Evolutionary conservation across 208 protist genomes (phyloP).

Genomic region (Herpetomonas samuelpessoai): DNA sequence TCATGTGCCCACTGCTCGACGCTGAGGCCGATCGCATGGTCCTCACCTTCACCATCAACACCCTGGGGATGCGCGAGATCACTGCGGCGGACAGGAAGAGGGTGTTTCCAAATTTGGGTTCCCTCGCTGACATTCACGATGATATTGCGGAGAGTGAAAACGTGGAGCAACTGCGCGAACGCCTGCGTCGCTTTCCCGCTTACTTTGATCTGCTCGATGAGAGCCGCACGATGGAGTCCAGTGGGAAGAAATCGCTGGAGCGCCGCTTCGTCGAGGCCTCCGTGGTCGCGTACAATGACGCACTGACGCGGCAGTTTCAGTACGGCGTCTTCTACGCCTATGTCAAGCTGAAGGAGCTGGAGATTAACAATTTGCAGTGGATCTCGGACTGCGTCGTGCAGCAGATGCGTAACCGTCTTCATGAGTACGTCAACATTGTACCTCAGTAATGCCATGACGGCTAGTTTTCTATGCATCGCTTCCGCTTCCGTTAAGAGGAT

Average conservation of each 20-base stretch:
- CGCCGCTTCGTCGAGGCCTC: slow-evolving; percentile 84
- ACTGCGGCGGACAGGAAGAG: slow-evolving; percentile 64
- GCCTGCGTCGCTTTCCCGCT: slow-evolving; percentile 69
- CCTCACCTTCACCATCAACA: slow-evolving; percentile 98
- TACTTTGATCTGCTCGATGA: slow-evolving; percentile 86
- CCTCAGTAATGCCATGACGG: slow-evolving; percentile 19
- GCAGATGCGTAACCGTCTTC: slow-evolving; percentile 82
- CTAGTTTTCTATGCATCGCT: slow-evolving; percentile 6
- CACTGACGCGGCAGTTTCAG: slow-evolving; percentile 89
- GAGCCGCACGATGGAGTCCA: slow-evolving; percentile 45
- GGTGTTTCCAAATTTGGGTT: slow-evolving; percentile 90
- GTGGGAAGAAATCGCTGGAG: slow-evolving; percentile 78
- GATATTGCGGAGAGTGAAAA: slow-evolving; percentile 83
- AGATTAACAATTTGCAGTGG: slow-evolving; percentile 92
- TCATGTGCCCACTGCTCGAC: slow-evolving; percentile 88
- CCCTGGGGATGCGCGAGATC: slow-evolving; percentile 92
- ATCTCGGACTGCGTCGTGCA: slow-evolving; percentile 92
- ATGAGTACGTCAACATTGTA: slow-evolving; percentile 83
- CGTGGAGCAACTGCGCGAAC: slow-evolving; percentile 73
- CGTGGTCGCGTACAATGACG: slow-evolving; percentile 81
- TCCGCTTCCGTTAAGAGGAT: neutral
- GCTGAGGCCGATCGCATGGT: slow-evolving; percentile 98
- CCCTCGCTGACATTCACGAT: slow-evolving; percentile 87
- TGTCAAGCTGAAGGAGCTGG: slow-evolving; percentile 92
- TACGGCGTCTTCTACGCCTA: slow-evolving; percentile 94